A percentile compares a stretch with the other conserved stretches of the same genome.
Conservation (phyloP, 345 rosid genomes). For the Erodium maritimum region DNA sequence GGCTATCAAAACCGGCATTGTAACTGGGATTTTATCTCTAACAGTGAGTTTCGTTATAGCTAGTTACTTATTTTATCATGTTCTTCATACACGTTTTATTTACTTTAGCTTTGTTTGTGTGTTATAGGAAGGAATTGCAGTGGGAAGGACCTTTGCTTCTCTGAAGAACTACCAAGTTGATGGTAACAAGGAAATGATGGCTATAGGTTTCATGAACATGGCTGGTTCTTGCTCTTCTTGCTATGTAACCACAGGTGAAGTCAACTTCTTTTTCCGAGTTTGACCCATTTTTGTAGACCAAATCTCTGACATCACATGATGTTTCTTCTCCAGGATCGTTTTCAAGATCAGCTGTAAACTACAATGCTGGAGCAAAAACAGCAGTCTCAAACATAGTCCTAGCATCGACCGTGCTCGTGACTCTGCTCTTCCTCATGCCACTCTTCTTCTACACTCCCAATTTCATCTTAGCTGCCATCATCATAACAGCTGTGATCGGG, state of each 20-base stretch:
- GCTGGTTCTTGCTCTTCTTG: constrained; percentile 29
- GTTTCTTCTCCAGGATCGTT: constrained; percentile 15
- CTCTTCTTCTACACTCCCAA: constrained; percentile 20
- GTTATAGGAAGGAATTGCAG: constrained; percentile 30
- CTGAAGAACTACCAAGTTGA: constrained; percentile 26
- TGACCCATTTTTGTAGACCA: background rate
- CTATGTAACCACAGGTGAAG: constrained; percentile 20
- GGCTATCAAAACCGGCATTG: constrained; percentile 74
- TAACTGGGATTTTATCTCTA: constrained; percentile 79
- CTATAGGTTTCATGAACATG: constrained; percentile 28
- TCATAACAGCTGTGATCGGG: constrained; percentile 21
- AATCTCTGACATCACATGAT: too few relatives aligned
- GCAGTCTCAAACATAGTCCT: constrained; percentile 26
- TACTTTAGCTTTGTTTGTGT: background rate
- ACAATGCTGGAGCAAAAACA: constrained; percentile 23
- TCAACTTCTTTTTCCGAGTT: background rate
- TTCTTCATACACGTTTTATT: background rate
- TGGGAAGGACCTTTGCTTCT: constrained; percentile 29
- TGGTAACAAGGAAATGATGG: constrained; percentile 38
- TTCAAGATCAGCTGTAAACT: constrained; percentile 27
- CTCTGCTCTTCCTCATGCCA: constrained; percentile 17
- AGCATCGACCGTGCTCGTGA: constrained; percentile 17
- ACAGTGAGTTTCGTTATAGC: constrained; percentile 38
- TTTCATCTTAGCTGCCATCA: constrained; percentile 22
- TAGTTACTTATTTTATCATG: background rate